These are phyloP conservation scores for Monosporozyma unispora DNA, from an alignment of 805 yeast genomes.

Conservation along the genomic window DNA sequence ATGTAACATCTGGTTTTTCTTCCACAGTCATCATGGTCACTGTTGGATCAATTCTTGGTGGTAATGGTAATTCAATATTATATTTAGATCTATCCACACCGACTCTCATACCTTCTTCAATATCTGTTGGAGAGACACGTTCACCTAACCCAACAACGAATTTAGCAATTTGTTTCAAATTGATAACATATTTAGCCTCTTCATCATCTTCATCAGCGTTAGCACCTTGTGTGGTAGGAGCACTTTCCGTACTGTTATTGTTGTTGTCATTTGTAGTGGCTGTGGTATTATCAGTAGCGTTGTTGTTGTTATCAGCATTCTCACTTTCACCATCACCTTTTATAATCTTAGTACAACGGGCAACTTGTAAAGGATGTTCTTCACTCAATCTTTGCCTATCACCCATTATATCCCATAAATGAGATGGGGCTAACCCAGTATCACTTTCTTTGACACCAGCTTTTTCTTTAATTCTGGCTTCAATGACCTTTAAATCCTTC, in stretches of 20 bases:
- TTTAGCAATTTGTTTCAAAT: conserved; percentile 95
- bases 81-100: conserved; percentile 97
- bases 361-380: conserved; percentile 96
- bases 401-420: conserved; percentile 94
- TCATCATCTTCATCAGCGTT: conserved; percentile 57
- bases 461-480: conserved; percentile 83
- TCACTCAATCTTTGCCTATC: conserved; percentile 88
- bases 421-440: conserved; percentile 96
- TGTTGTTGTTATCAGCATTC: conserved; percentile 7
- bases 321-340: conserved; percentile 38
- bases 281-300: conserved; percentile 15
- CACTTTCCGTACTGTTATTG: conserved; percentile 6
- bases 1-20: conserved; percentile 98
- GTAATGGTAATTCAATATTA: conserved; percentile 93
- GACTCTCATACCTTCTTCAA: conserved; percentile 98
- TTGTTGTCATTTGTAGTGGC: conserved; percentile 13
- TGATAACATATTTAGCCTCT: conserved; percentile 87
- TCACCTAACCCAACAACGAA: conserved; percentile 96
- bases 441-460: conserved; percentile 92
- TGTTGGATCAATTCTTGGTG: conserved; percentile 95
- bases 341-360: conserved; percentile 95
- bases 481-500: conserved; percentile 76
- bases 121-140: conserved; percentile 95
- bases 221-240: conserved; percentile 6
- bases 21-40: conserved; percentile 99